Evolutionary conservation across 1,284 basidiomycete species (phyloP).

Genomic region (Bjerkandera adusta): DNA sequence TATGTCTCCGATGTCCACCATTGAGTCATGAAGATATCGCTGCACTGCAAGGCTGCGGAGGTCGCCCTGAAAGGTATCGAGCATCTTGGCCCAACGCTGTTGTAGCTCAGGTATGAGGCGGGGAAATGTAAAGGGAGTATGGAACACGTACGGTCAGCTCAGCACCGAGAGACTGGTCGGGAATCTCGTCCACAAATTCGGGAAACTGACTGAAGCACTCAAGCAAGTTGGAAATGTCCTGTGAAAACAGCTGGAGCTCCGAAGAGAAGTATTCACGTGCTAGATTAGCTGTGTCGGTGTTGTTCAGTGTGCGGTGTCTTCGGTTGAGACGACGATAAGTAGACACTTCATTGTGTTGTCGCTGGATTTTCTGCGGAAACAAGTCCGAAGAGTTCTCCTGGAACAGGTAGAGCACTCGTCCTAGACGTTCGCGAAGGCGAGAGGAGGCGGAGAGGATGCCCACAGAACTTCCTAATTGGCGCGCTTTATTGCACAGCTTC

Average conservation of each 20-base stretch:
- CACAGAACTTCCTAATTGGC: conserved; percentile 68
- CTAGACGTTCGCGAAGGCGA: conserved; percentile 60
- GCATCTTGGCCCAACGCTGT: conserved; percentile 11
- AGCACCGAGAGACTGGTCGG: conserved; percentile 7
- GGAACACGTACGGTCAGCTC: conserved; percentile 10
- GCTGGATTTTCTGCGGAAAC: conserved; percentile 61
- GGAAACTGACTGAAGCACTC: conserved; percentile 15
- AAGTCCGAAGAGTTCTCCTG: conserved; percentile 68
- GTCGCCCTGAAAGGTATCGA: conserved; percentile 5
- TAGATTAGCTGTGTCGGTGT: neutral
- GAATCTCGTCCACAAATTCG: conserved; percentile 14
- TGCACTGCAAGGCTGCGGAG: conserved; percentile 10
- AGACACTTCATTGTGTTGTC: conserved; percentile 38
- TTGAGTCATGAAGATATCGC: conserved; percentile 10
- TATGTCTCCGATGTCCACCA: conserved; percentile 8
- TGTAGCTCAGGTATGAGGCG: neutral
- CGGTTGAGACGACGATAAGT: neutral
- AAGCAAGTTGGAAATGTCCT: conserved; percentile 8
- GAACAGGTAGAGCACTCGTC: conserved; percentile 62
- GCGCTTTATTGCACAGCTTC: conserved; percentile 70
- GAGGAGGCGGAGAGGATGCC: conserved; percentile 69
- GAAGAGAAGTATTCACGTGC: conserved; percentile 1
- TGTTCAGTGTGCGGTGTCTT: neutral
- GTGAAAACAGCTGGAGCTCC: conserved; percentile 5
- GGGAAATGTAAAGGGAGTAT: too few relatives aligned